Conservation (phyloP, 768 basidiomycete genomes). For the Calocera cornea region DNA sequence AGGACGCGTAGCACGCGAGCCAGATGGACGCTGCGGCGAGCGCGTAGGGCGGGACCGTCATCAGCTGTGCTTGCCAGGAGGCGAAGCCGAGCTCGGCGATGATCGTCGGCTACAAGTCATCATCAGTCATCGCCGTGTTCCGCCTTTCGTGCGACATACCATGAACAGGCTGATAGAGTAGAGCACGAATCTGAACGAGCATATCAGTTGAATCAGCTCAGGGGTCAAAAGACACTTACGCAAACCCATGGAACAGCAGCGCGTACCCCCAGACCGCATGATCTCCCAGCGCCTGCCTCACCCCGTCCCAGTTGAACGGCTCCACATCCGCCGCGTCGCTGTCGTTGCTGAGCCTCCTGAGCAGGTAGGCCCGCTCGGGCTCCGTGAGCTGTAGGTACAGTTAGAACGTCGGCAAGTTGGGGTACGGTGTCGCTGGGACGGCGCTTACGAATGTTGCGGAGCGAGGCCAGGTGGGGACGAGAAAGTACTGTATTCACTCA, state of each 20-base stretch:
- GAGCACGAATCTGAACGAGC: constrained; percentile 29
- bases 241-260: constrained; percentile 46
- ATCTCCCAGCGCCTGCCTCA: constrained; percentile 42
- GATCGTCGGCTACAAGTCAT: constrained; percentile 38
- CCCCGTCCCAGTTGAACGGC: constrained; percentile 44
- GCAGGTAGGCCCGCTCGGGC: constrained; percentile 36
- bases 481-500: constrained; percentile 26
- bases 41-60: constrained; percentile 47
- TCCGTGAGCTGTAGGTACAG: constrained; percentile 35
- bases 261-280: constrained; percentile 50
- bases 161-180: constrained; percentile 48
- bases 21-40: constrained; percentile 41
- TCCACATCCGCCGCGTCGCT: constrained; percentile 42
- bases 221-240: constrained; percentile 16
- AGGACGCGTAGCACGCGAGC: constrained; percentile 27
- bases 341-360: constrained; percentile 38
- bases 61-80: constrained; percentile 47
- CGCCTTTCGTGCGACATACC: no score
- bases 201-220: neutral
- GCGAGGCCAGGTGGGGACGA: constrained; percentile 48
- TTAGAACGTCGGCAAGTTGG: no score
- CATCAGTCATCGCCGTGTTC: no score
- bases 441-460: constrained; percentile 42
- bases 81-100: constrained; percentile 43
- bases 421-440: no score